Evolutionary conservation across 176 grass and related monocot species (phyloP).

Genomic region (Oryza rufipogon): DNA sequence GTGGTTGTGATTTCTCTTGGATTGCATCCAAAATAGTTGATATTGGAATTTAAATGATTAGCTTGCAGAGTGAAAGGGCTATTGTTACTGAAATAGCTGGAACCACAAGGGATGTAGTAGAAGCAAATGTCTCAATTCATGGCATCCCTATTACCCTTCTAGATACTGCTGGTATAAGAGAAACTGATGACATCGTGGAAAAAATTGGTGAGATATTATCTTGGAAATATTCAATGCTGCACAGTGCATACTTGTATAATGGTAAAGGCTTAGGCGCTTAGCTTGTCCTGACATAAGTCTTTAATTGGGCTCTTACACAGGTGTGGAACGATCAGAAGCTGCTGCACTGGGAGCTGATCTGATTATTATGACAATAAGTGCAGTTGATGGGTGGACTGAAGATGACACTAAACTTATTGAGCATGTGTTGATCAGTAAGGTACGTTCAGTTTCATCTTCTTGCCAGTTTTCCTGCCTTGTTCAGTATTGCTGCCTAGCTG

Average conservation of each 20-base stretch:
- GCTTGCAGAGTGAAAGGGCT: slow-evolving; percentile 97
- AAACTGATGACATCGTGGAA: slow-evolving; percentile 86
- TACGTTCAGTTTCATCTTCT: slow-evolving; percentile 32
- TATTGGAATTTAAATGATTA: slow-evolving; percentile 77
- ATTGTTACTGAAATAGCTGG: slow-evolving; percentile 98
- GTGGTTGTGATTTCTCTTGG: background rate
- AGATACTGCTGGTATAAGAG: slow-evolving; percentile 95
- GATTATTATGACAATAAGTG: slow-evolving; percentile 92
- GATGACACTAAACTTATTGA: slow-evolving; percentile 81
- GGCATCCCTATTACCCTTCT: slow-evolving; percentile 86
- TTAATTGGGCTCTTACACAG: slow-evolving; percentile 46
- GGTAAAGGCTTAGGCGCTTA: background rate
- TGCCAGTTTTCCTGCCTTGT: slow-evolving; percentile 6
- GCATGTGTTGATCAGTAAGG: slow-evolving; percentile 61
- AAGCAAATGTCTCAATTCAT: slow-evolving; percentile 79
- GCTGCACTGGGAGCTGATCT: slow-evolving; percentile 86
- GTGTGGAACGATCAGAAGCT: slow-evolving; percentile 85
- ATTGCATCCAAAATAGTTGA: slow-evolving; percentile 43
- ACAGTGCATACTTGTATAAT: background rate
- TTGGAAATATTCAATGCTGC: background rate
- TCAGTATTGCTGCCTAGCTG: background rate
- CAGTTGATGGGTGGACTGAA: slow-evolving; percentile 87
- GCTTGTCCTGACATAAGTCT: slow-evolving; percentile 22
- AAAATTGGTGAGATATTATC: slow-evolving; percentile 67
- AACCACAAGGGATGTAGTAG: slow-evolving; percentile 90